phyloP scores from a whole-genome alignment of 139 green algal genomes.

The Chlorella sorokiniana region DNA sequence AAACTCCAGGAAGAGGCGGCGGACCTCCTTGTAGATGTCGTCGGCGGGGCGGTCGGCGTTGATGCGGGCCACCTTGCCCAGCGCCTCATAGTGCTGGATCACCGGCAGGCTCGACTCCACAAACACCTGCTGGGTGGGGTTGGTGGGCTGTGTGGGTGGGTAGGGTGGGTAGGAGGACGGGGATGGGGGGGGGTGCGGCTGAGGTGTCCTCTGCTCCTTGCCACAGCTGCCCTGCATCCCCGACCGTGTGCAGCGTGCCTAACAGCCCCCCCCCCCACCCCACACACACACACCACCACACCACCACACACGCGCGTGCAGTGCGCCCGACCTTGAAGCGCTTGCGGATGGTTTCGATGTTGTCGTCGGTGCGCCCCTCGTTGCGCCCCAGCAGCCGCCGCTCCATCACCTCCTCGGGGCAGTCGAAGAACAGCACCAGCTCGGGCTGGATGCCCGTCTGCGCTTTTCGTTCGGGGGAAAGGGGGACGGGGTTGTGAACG shows the following conservation, averaged over 20 bases:
- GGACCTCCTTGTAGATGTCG: conserved; percentile 70
- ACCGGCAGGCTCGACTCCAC: conserved; percentile 83
- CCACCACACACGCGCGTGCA: too few relatives aligned
- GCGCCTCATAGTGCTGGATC: conserved; percentile 75
- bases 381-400: conserved; percentile 86
- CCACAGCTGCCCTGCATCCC: too few relatives aligned
- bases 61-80: conserved; percentile 74
- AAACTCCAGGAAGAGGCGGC: conserved; percentile 23
- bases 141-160: too few relatives aligned
- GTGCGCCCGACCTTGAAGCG: conserved; percentile 86
- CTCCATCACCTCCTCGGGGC: conserved; percentile 89
- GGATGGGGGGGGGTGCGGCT: not conserved
- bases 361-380: conserved; percentile 94
- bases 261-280: not conserved
- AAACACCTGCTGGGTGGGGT: conserved; percentile 66
- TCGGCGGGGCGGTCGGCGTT: conserved; percentile 61
- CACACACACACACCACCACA: not conserved
- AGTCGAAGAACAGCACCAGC: conserved; percentile 96
- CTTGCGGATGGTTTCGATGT: conserved; percentile 96
- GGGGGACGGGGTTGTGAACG: too few relatives aligned
- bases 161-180: not conserved
- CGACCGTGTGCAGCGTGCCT: not conserved
- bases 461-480: too few relatives aligned
- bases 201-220: too few relatives aligned
- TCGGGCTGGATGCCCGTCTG: conserved; percentile 83